Base-by-base conservation (phyloP, 495 filamentous ascomycete genomes). In the Endocarpon pusillum region DNA sequence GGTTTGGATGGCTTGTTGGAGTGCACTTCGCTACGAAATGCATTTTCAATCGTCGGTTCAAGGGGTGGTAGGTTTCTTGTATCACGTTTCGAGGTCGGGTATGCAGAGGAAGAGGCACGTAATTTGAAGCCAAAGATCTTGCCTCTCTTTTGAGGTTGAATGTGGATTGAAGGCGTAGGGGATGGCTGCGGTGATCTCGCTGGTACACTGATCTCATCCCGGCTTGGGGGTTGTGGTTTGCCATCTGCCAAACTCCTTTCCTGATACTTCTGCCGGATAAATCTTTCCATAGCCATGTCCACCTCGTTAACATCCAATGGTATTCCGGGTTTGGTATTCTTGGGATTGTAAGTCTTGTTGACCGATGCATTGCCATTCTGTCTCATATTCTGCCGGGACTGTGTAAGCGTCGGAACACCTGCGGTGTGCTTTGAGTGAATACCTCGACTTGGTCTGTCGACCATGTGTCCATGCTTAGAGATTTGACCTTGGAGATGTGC, bases 401-500 rank as follows among this genome's bases (percentile, higher is more conserved):
- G 7, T 31, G 28, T 26, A 9, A 29, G 23, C 16, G 27, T 14
- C 4, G 28, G 30, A 7, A 20, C 1, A 19, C 12, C 3, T 2
- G 9, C 4, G 1, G 5, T 3, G 7, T 11, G 34, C 23, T 11
- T 14, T 7, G 10, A 14, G 23, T 7, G 45, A 66, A 51, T 64
- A 94, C 87, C 57, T 96, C 89, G 35, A 97, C 84, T 57, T 97
- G 91, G 21, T 94, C 89, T 49, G 73, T 75, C 27, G 80, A 70
- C 89, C 89, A 97, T 32, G 73, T 83, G 50, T 97, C 89, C 89
- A 96, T 94, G 43, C 79, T 92, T 60, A 96, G 59, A 6, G 85
- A 94, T 56, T 97, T 97, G 56, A 97, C 82, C 55, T 96, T 97
- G 28, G 87, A 93, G 36, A 97, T 81, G 52, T 97, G 89, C 33